These are phyloP conservation scores for Medakamo hakoo DNA, from an alignment of 139 green algal genomes.

Conservation along the genomic window DNA sequence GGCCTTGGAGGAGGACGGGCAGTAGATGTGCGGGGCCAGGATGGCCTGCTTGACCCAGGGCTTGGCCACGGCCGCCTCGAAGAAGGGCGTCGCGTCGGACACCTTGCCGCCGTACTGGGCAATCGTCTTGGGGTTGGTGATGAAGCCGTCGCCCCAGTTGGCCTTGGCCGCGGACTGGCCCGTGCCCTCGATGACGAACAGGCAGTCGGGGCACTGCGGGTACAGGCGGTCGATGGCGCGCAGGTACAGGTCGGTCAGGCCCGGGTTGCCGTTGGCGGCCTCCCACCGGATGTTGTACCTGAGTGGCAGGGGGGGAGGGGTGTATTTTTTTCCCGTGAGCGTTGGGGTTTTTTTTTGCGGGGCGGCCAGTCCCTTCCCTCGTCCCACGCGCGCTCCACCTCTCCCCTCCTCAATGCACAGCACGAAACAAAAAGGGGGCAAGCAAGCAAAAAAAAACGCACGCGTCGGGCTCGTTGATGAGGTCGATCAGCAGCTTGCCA, in stretches of 20 bases:
- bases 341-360: too few relatives aligned
- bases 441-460: too few relatives aligned
- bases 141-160: constrained; percentile 14
- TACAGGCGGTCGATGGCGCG: not conserved
- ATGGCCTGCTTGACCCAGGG: not conserved
- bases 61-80: not conserved
- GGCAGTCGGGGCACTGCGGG: not conserved
- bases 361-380: too few relatives aligned
- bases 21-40: not conserved
- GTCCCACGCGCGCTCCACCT: too few relatives aligned
- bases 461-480: constrained; percentile 18
- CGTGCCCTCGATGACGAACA: constrained; percentile 4
- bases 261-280: not conserved
- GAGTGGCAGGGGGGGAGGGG: too few relatives aligned
- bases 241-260: not conserved
- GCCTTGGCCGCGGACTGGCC: not conserved
- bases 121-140: constrained; percentile 1
- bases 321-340: too few relatives aligned
- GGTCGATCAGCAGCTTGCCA: constrained; percentile 9
- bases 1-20: not conserved
- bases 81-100: not conserved
- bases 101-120: not conserved
- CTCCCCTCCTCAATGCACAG: too few relatives aligned
- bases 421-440: too few relatives aligned
- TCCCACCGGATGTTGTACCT: constrained; percentile 7